Evolutionary conservation across 805 yeast genomes (phyloP), one percentile per base, ranked within the genome.

Genomic region (Metschnikowia proteae): DNA sequence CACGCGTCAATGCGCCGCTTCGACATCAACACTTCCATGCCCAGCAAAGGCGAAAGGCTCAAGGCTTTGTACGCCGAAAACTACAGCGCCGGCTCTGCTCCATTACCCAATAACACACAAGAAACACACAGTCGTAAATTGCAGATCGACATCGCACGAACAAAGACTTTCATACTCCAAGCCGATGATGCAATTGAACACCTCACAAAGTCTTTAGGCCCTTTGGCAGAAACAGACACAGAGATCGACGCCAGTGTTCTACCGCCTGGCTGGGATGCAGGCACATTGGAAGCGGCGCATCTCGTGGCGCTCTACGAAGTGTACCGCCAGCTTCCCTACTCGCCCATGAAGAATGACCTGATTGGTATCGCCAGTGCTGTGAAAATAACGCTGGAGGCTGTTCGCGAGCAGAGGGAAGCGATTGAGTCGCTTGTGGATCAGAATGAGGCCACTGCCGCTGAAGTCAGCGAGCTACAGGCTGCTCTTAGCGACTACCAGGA

Each of bases 331-430:
- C 53, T 57, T 33, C 56, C 60, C 3, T 57, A 55, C 35, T 37
- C 46, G 32, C 50, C 59, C 11, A 49, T 47, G 48, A 57, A 55
- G 37, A 55, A 51, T 46, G 60, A 57, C 28, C 57, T 53, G 58
- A 57, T 57, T 11, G 60, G 59, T n/a, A 57, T 57, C 22, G 60
- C 59, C 27, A 50, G 54, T 10, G 60, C 59, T 8, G 51, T 55
- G 13, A 51, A 50, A 6, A 29, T 51, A 32, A 53, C 56, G 27
- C 48, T 38, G 45, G 46, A 40, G 6, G 52, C 56, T 4, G 59
- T 57, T 2, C 13, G 30, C 5, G 52, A 53, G 27, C 59, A 57
- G 13, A 34, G 34, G 3, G 27, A 32, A 10, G 48, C 56, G 0
- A 47, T 49, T 3, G 47, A 48, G 3, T 13, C 5, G 6, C 36